Evolutionary conservation across 2,329 filamentous ascomycete species (phyloP), one percentile per base, ranked within the genome.

Genomic region (Monilinia fructicola): DNA sequence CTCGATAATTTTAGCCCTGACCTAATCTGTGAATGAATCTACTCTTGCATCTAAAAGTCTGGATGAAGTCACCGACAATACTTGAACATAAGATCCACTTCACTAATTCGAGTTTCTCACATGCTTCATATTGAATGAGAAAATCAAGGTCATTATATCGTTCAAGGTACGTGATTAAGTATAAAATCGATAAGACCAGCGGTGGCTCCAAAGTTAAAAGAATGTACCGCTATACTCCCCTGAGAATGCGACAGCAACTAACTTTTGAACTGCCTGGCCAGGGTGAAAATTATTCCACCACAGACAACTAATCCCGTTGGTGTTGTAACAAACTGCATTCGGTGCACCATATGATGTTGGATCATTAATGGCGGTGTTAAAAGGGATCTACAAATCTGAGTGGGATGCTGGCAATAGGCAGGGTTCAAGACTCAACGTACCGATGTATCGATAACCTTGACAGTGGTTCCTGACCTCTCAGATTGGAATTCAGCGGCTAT

Each of bases 241-340:
- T 59, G 63, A 54, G 6, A 67, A 54, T 5, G 38, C 61, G n/a
- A 42, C 26, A 31, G 67, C 67, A 31, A 67, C 60, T 12, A 69
- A 58, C 5, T 65, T 67, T 12, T 69, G 67, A 42, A 69, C 65
- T 26, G 56, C 67, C 28, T 61, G 48, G 14, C 66, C 68, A 9
- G 68, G 68, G 42, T 69, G 66, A n/a, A 66, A 66, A 38, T 55
- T 64, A 46, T 69, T 67, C 21, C 50, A 68, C 68, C 68, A 69
- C 28, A 69, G 56, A 54, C 68, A 69, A 16, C 66, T 68, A 10
- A 65, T 48, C 1, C 68, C 68, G 31, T 69, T 64, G 5, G 53
- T 42, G 14, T 68, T 66, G 21, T 61, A 62, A 40, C 68, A 69
- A 23, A 60, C 55, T 5, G 62, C 42, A 56, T 68, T 54, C 2